Evolutionary conservation across 768 basidiomycete genomes (phyloP), one percentile per base, ranked within the genome.

Genomic region (Lactifluus volemus): DNA sequence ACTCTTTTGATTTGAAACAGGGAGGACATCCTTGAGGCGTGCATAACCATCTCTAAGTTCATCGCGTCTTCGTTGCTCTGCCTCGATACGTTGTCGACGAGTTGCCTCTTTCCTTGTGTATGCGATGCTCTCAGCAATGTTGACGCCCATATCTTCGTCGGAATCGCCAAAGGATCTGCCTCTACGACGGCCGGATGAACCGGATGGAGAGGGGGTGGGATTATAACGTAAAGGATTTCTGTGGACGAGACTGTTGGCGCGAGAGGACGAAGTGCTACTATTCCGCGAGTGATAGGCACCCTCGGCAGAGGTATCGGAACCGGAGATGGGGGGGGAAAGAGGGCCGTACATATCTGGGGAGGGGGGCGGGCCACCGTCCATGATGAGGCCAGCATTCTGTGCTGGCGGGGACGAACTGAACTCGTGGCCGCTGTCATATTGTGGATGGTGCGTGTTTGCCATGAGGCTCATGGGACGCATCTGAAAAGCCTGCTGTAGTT

Each of bases 21-120:
- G 92, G 7, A 95, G 78, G 29, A 89, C 88, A 63, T 92, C 90
- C 74, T 91, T 92, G 73, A 95, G 77, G 69, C 87, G 85, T 39
- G 87, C 86, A 73, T 94, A 95, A 30, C 90, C 92, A 69, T 95
- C 92, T 63, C 92, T 81, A 63, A 94, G 79, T 73, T 94, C 92
- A 73, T 93, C 91, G 65, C 92, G 80, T 60, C 92, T 79, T 49
- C 91, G 79, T 76, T 94, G 89, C 73, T 92, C 89, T n/a, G 89
- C 90, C 75, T 92, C 89, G 59, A 92, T 92, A 55, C 90, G 79
- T 73, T 92, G 89, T 69, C 84, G 78, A 36, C 90, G 78, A 9
- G 90, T 92, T 21, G 88, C 88, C 75, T 92, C 89, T 70, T 92
- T 92, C 69, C 89, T 78, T 10, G 84, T 82, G 71, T 85, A 81